Conservation (phyloP, 495 filamentous ascomycete genomes). For the Podospora fimiseda region DNA sequence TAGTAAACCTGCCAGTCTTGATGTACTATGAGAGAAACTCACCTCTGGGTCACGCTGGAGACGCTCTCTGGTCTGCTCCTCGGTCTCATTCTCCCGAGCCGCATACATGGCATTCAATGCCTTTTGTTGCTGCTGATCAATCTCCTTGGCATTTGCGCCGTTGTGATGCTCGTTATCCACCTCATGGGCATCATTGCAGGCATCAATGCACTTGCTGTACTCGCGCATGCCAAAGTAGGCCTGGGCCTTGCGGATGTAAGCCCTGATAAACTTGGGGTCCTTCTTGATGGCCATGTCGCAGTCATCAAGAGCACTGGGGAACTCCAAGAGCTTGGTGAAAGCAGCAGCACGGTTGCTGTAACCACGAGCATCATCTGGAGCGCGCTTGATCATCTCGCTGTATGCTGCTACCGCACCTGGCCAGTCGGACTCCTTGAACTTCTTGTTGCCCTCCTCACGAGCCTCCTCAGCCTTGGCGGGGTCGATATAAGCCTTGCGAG, state of each 20-base stretch:
- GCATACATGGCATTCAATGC: conserved; percentile 85
- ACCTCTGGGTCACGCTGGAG: conserved; percentile 92
- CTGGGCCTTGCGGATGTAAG: conserved; percentile 91
- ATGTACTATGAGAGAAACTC: too few relatives aligned
- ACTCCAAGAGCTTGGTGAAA: conserved; percentile 91
- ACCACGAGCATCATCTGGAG: conserved; percentile 85
- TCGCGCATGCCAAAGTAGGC: conserved; percentile 94
- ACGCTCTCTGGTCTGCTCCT: conserved; percentile 90
- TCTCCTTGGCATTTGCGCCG: conserved; percentile 75
- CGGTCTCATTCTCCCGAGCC: conserved; percentile 86
- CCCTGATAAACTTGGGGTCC: conserved; percentile 88
- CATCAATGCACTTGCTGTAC: conserved; percentile 88
- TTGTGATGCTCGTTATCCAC: conserved; percentile 61
- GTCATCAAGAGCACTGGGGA: conserved; percentile 88
- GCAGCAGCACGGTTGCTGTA: conserved; percentile 97
- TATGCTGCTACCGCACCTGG: conserved; percentile 93
- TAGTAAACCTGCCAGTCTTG: not conserved
- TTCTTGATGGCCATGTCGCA: conserved; percentile 86
- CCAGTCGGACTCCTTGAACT: conserved; percentile 97
- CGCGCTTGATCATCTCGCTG: conserved; percentile 93
- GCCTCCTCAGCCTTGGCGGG: conserved; percentile 91
- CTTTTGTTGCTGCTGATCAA: conserved; percentile 91
- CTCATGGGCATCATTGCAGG: conserved; percentile 70
- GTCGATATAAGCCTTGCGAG: conserved; percentile 78
- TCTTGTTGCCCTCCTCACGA: conserved; percentile 86